Base-by-base conservation (phyloP, 768 basidiomycete species). In the Boletus speciosus region DNA sequence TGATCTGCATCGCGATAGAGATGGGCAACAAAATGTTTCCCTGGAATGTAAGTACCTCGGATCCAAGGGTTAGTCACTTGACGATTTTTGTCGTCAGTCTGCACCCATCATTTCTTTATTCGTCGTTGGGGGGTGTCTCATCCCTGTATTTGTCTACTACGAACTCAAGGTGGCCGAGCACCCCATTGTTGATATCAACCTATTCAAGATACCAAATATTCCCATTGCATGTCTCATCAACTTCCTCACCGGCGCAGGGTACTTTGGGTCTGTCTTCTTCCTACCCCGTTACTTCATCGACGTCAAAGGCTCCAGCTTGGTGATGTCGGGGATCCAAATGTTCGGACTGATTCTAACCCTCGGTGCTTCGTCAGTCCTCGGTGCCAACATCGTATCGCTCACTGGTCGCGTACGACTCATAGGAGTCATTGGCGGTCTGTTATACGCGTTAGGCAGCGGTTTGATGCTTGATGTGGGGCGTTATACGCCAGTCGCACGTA, bases 231-330 rank as follows among this genome's bases (percentile, higher is more conserved):
- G 71, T 51, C 59, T 74, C 49, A 71, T 72, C 58, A 73, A 73
- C 47, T 73, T 72, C 56, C 67, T 72, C 44, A 73, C 71, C 0
- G 71, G 72, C 41, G 72, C 72, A 14, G 71, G 71, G 19, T 73
- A 71, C 57, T 73, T 72, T 50, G 71, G 71, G 9, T 61, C 62
- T 14, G 71, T 73, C 52, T 72, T 74, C 55, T 72, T 74, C 57
- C 64, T 72, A 25, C 71, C 71, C n/a, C 72, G 70, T 37, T 72
- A 73, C 54, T 73, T 72, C 45, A 74, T 74, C 57, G 72, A 73
- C 47, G 52, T 71, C 57, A 72, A 71, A 36, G 59, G 65, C 16
- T 73, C 70, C 34, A 61, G 49, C 47, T 52, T 73, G 43, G 64
- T 73, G 37, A 62, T 52, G 34, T 71, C 71, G 0, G 71, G 71